These are phyloP conservation scores for Candida quercuum DNA, from an alignment of 805 yeast species.

Conservation along the genomic window DNA sequence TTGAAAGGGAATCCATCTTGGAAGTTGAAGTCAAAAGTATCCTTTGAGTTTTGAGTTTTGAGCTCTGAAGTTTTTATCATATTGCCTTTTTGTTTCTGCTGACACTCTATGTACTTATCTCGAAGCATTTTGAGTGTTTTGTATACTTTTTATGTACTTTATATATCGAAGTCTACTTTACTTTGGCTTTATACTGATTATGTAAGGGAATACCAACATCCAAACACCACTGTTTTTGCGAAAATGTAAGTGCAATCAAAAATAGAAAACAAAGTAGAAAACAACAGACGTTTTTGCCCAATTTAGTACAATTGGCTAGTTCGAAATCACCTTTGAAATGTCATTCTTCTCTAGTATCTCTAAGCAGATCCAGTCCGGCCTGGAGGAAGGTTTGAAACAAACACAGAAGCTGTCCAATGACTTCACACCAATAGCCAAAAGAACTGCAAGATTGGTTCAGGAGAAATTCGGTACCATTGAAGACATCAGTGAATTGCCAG, in stretches of 20 bases:
- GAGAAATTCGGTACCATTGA: slow-evolving; percentile 61
- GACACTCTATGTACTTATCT: too few relatives aligned
- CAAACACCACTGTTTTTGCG: background rate
- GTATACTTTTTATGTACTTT: too few relatives aligned
- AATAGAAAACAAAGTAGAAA: too few relatives aligned
- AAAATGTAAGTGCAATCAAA: background rate
- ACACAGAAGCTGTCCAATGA: slow-evolving; percentile 35
- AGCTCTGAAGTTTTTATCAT: background rate
- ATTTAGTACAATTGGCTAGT: too few relatives aligned
- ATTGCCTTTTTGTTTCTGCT: too few relatives aligned
- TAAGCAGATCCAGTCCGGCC: slow-evolving; percentile 18
- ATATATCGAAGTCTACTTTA: too few relatives aligned
- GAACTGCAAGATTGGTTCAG: slow-evolving; percentile 55
- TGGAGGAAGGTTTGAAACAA: slow-evolving; percentile 29
- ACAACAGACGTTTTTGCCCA: background rate
- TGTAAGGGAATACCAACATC: background rate
- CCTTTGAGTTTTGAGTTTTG: background rate
- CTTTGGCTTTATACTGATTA: background rate
- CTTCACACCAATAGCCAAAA: slow-evolving; percentile 50
- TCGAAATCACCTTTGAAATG: slow-evolving; percentile 10
- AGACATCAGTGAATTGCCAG: slow-evolving; percentile 68
- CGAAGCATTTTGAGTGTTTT: too few relatives aligned
- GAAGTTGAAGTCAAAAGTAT: slow-evolving; percentile 5
- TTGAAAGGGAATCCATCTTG: slow-evolving; percentile 15
- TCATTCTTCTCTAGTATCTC: slow-evolving; percentile 24